These are phyloP conservation scores for Penicillium sp. DNA, from an alignment of 2,329 filamentous ascomycete species.

Conservation along the genomic window DNA sequence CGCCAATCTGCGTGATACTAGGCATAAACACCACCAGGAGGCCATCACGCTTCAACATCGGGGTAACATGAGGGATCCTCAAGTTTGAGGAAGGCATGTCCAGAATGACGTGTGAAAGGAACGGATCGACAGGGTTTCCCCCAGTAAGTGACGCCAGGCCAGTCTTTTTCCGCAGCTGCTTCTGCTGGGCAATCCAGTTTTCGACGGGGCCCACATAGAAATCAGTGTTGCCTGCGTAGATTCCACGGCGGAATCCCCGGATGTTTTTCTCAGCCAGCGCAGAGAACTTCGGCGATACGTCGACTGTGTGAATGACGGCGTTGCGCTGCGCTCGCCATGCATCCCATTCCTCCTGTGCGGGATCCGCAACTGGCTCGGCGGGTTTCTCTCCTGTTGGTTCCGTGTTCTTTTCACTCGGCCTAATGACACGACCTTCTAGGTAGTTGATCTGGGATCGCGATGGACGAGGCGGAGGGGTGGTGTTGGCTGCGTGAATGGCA, in stretches of 20 bases:
- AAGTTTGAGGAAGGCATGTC: conserved; percentile 67
- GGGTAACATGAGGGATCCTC: conserved; percentile 47
- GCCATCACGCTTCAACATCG: conserved; percentile 63
- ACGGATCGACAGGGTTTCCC: conserved; percentile 49
- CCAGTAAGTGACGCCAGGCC: conserved; percentile 20
- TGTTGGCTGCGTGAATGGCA: conserved; percentile 72
- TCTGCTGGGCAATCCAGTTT: conserved; percentile 60
- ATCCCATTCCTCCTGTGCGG: conserved; percentile 42
- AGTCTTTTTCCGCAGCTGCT: conserved; percentile 38
- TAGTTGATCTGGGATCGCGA: conserved; percentile 33
- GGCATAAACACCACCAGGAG: conserved; percentile 71
- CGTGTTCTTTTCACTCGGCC: conserved; percentile 26
- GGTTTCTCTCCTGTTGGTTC: conserved; percentile 13
- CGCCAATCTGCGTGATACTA: conserved; percentile 73
- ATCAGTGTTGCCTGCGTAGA: conserved; percentile 69
- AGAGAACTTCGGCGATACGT: conserved; percentile 63
- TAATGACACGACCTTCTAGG: conserved; percentile 26
- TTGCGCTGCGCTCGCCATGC: conserved; percentile 54
- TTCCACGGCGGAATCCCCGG: conserved; percentile 64
- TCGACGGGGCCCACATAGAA: conserved; percentile 70
- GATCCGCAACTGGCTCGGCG: conserved; percentile 14
- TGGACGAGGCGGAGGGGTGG: conserved; percentile 50
- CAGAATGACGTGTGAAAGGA: conserved; percentile 69
- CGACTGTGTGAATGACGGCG: conserved; percentile 74
- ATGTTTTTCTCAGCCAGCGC: conserved; percentile 65